These are phyloP conservation scores for Phytophthora fragariaefolia DNA, from an alignment of 352 stramenopile species.

Conservation along the genomic window DNA sequence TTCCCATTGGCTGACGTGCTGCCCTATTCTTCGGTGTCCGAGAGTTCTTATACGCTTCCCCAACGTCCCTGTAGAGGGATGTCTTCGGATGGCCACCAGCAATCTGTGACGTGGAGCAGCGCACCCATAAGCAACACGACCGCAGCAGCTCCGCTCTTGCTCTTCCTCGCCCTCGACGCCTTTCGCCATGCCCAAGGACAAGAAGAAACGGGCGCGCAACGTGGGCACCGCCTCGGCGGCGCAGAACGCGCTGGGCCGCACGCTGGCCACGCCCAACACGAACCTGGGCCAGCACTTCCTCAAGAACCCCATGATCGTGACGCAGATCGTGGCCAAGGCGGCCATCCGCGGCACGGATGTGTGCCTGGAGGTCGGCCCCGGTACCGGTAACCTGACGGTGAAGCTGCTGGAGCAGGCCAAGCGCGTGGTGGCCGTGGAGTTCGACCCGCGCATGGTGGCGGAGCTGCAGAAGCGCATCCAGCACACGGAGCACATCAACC, in stretches of 20 bases:
- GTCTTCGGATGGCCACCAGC: constrained; percentile 28
- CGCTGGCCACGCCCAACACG: constrained; percentile 97
- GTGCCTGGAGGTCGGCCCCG: constrained; percentile 97
- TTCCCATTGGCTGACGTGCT: constrained; percentile 8
- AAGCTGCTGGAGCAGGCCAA: constrained; percentile 98
- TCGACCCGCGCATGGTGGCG: constrained; percentile 98
- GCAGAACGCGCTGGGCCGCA: constrained; percentile 87
- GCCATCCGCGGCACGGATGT: constrained; percentile 96
- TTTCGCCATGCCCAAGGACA: constrained; percentile 84
- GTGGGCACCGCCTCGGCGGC: constrained; percentile 67
- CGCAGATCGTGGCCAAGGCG: constrained; percentile 97
- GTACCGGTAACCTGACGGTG: constrained; percentile 99
- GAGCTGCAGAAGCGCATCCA: constrained; percentile 99
- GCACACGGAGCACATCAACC: constrained; percentile 93
- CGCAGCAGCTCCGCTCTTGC: constrained; percentile 1
- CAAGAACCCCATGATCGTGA: constrained; percentile 98
- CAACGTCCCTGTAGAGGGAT: constrained; percentile 24
- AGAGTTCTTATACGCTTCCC: constrained; percentile 5
- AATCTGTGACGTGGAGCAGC: constrained; percentile 44
- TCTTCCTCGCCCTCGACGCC: neutral
- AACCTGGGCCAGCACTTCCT: constrained; percentile 99
- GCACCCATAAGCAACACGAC: constrained; percentile 8
- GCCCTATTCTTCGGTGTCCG: neutral
- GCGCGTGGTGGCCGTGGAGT: constrained; percentile 98
- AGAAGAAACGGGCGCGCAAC: constrained; percentile 87